Conservation (phyloP, 2,329 filamentous ascomycete species). For the Claviceps spartinae region DNA sequence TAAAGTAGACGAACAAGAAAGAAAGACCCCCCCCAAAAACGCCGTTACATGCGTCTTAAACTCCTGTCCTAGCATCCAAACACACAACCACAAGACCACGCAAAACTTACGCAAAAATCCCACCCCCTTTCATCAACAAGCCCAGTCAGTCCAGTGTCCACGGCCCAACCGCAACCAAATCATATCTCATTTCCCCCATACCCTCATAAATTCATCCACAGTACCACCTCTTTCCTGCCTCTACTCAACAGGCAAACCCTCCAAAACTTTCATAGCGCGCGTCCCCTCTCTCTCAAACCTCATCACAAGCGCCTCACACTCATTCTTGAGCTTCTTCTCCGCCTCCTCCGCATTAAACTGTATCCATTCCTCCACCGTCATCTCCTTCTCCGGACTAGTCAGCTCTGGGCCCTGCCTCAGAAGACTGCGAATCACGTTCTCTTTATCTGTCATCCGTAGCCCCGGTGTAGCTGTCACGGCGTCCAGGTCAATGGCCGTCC, state of each 20-base stretch:
- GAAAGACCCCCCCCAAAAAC: too few relatives aligned
- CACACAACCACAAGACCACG: too few relatives aligned
- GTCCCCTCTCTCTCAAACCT: conserved; percentile 74
- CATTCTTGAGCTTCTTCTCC: conserved; percentile 62
- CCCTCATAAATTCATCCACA: background rate
- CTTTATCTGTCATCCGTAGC: conserved; percentile 32
- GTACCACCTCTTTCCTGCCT: background rate
- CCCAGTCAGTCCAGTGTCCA: too few relatives aligned
- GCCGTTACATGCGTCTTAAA: too few relatives aligned
- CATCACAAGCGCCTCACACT: conserved; percentile 73
- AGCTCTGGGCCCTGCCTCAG: conserved; percentile 46
- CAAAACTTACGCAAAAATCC: too few relatives aligned
- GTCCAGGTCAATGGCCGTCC: conserved; percentile 68
- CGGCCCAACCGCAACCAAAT: background rate
- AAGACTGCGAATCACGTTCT: conserved; percentile 36
- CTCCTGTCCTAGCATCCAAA: too few relatives aligned
- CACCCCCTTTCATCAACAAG: too few relatives aligned
- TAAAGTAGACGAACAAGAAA: too few relatives aligned
- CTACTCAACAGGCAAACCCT: conserved; percentile 51
- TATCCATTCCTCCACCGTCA: conserved; percentile 94
- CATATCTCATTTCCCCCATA: background rate
- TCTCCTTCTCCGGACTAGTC: conserved; percentile 63
- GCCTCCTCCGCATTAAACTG: conserved; percentile 65
- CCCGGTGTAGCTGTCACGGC: conserved; percentile 41
- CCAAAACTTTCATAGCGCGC: conserved; percentile 62